Evolutionary conservation across 2,329 filamentous ascomycete genomes (phyloP).

Genomic region (Teratosphaeria gauchensis): DNA sequence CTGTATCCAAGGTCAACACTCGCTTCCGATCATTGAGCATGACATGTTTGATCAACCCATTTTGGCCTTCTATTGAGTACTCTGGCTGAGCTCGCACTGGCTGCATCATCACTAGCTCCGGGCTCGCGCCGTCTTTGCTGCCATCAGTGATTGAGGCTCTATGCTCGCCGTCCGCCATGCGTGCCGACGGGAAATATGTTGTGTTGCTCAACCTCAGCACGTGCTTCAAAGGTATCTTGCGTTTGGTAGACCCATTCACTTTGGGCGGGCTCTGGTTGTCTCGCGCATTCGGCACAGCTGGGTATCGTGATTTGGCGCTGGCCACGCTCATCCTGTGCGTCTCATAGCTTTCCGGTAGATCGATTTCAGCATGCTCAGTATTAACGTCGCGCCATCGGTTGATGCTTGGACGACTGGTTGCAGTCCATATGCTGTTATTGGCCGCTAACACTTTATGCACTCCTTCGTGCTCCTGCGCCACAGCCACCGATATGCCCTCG

Average conservation of each 20-base stretch:
- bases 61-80: slow-evolving; percentile 73
- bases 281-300: slow-evolving; percentile 26
- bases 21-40: slow-evolving; percentile 83
- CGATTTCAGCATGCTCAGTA: slow-evolving; percentile 59
- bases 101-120: slow-evolving; percentile 21
- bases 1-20: slow-evolving; percentile 85
- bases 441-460: slow-evolving; percentile 56
- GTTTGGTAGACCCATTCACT: slow-evolving; percentile 29
- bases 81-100: slow-evolving; percentile 38
- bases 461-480: slow-evolving; percentile 83
- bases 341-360: slow-evolving; percentile 40
- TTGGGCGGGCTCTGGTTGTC: slow-evolving; percentile 11
- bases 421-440: slow-evolving; percentile 77
- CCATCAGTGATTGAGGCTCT: slow-evolving; percentile 23
- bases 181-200: slow-evolving; percentile 56
- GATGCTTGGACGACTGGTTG: slow-evolving; percentile 81
- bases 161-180: slow-evolving; percentile 30
- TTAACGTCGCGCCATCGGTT: slow-evolving; percentile 86
- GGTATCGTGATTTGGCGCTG: slow-evolving; percentile 33
- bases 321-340: slow-evolving; percentile 46
- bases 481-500: slow-evolving; percentile 79
- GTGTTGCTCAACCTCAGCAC: slow-evolving; percentile 78
- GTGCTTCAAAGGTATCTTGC: slow-evolving; percentile 66
- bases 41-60: slow-evolving; percentile 87
- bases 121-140: slow-evolving; percentile 43